A percentile compares a stretch with the other conserved stretches of the same genome.
Evolutionary conservation across 495 filamentous ascomycete species (phyloP).

Genomic region (Penicillium parvum): DNA sequence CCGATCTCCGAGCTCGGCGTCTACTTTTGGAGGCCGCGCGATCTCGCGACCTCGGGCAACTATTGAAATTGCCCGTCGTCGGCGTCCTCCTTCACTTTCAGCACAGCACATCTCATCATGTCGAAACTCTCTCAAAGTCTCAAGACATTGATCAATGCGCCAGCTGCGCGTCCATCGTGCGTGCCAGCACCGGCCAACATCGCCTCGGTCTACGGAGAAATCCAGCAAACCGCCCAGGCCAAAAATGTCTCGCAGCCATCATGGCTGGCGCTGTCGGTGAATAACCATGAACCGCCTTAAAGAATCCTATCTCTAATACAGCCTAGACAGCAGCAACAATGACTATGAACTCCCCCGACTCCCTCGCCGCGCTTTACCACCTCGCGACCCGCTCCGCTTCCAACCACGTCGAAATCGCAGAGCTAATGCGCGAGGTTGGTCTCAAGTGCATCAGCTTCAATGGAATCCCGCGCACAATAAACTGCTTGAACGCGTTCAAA

Average conservation of each 20-base stretch:
- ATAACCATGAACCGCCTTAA: constrained; percentile 6
- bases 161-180: constrained; percentile 61
- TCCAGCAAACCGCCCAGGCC: constrained; percentile 50
- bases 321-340: constrained; percentile 64
- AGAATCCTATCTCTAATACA: not conserved
- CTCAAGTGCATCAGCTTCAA: constrained; percentile 84
- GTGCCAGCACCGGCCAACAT: constrained; percentile 60
- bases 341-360: constrained; percentile 69
- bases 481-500: constrained; percentile 65
- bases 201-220: constrained; percentile 52
- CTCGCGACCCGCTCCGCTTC: constrained; percentile 40
- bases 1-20: constrained; percentile 1
- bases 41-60: not conserved
- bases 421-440: constrained; percentile 73
- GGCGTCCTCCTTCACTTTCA: not conserved
- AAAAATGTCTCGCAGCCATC: constrained; percentile 54
- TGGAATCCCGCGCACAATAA: constrained; percentile 77
- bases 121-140: constrained; percentile 63
- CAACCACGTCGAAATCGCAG: constrained; percentile 53
- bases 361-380: constrained; percentile 51
- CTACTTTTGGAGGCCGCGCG: not conserved
- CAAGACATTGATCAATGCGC: constrained; percentile 67
- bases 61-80: not conserved
- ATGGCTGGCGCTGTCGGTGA: constrained; percentile 63
- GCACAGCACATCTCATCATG: constrained; percentile 38